These are phyloP conservation scores for Yarrowia sp. DNA, from an alignment of 805 yeast species.

Conservation along the genomic window DNA sequence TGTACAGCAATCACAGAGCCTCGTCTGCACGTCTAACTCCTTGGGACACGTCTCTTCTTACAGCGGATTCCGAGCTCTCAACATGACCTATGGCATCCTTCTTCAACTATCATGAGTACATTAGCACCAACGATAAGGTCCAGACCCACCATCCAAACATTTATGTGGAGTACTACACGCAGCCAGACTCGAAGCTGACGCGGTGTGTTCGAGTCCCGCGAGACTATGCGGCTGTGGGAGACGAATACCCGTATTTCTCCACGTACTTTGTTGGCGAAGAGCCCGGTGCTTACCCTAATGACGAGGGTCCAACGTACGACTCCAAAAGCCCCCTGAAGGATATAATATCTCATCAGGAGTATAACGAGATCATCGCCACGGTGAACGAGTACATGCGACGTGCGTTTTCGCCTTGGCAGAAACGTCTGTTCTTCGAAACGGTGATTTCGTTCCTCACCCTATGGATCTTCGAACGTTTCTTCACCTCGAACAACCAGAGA, in stretches of 20 bases:
- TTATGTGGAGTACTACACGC: constrained; percentile 11
- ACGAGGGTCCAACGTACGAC: constrained; percentile 14
- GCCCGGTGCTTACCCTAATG: constrained; percentile 32
- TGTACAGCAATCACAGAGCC: neutral
- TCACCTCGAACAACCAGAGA: constrained; percentile 18
- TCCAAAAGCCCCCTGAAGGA: constrained; percentile 32
- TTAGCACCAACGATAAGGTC: constrained; percentile 12
- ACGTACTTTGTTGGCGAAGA: constrained; percentile 30
- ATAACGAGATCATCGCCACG: constrained; percentile 7
- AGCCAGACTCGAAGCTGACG: neutral
- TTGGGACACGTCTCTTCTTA: neutral
- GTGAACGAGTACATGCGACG: constrained; percentile 24
- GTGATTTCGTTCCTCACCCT: constrained; percentile 26
- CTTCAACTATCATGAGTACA: constrained; percentile 37
- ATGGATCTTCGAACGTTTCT: constrained; percentile 16
- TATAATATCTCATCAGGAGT: constrained; percentile 10
- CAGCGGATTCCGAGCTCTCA: neutral
- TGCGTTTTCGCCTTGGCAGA: constrained; percentile 36
- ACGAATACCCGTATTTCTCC: constrained; percentile 30
- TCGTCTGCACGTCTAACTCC: constrained; percentile 1
- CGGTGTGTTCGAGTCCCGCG: constrained; percentile 26
- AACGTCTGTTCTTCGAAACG: constrained; percentile 11
- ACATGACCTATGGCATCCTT: constrained; percentile 37
- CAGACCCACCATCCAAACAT: constrained; percentile 26
- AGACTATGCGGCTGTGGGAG: constrained; percentile 32